A percentile compares a stretch with the other conserved stretches of the same genome.
Evolutionary conservation across 371 early-diverging fungal genomes (phyloP).

Genomic region (Circinella umbellata): DNA sequence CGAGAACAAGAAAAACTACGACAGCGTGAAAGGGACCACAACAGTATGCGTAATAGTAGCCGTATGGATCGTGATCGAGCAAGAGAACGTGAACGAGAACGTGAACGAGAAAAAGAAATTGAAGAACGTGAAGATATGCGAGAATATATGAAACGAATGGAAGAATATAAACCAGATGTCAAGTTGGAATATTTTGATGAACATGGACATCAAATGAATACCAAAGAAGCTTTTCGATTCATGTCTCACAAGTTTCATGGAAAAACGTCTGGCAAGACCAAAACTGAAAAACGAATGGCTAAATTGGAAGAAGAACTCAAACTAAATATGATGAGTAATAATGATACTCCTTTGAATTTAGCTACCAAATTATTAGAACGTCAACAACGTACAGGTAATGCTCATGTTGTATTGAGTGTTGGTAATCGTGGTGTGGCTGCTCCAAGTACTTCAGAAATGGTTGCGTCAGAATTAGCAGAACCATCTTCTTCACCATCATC

Average conservation of each 20-base stretch:
- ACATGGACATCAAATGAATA: slow-evolving; percentile 76
- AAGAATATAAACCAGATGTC: slow-evolving; percentile 90
- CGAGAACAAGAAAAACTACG: slow-evolving; percentile 35
- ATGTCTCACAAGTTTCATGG: slow-evolving; percentile 97
- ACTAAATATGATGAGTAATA: slow-evolving; percentile 76
- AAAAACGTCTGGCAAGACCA: slow-evolving; percentile 88
- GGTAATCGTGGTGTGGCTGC: slow-evolving; percentile 72
- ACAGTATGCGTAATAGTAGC: slow-evolving; percentile 29
- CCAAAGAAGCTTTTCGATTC: slow-evolving; percentile 92
- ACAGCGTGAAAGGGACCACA: slow-evolving; percentile 33
- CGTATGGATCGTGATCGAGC: slow-evolving; percentile 36
- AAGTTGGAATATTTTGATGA: slow-evolving; percentile 92
- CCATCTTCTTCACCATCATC: slow-evolving; percentile 4
- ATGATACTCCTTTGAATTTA: slow-evolving; percentile 81
- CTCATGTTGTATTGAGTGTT: slow-evolving; percentile 83
- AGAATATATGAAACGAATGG: slow-evolving; percentile 83
- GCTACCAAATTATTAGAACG: slow-evolving; percentile 76
- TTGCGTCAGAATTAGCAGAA: slow-evolving; percentile 5
- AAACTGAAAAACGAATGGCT: slow-evolving; percentile 88
- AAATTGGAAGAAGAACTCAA: slow-evolving; percentile 84
- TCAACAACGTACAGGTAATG: slow-evolving; percentile 73
- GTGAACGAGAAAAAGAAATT: slow-evolving; percentile 57
- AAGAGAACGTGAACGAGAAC: slow-evolving; percentile 47
- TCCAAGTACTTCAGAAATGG: slow-evolving; percentile 9
- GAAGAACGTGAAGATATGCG: slow-evolving; percentile 73